phyloP scores from a whole-genome alignment of 345 rosid genomes.

The Ceriops tagal region DNA sequence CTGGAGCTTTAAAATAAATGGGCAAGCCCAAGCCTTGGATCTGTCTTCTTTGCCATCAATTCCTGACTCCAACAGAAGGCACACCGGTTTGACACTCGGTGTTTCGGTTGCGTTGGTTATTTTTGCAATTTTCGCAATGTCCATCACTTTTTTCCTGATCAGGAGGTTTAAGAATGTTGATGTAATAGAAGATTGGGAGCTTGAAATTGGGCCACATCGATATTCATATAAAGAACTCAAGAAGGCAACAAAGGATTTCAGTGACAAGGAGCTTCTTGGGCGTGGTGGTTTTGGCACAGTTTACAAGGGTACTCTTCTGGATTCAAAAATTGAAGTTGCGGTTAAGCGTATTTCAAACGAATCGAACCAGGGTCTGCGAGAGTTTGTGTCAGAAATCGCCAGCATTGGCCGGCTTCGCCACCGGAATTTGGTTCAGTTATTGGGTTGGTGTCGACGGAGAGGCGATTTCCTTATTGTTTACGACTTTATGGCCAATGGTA shows the following conservation, averaged over 20 bases:
- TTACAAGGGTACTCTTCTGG: slow-evolving; percentile 19
- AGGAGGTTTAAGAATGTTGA: slow-evolving; percentile 23
- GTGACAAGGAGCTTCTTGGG: slow-evolving; percentile 18
- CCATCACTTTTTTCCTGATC: slow-evolving; percentile 6
- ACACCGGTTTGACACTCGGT: slow-evolving; percentile 8
- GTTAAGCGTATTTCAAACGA: slow-evolving; percentile 27
- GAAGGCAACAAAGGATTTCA: slow-evolving; percentile 21
- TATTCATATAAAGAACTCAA: slow-evolving; percentile 26
- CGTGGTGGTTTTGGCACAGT: slow-evolving; percentile 25
- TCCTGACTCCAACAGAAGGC: slow-evolving; percentile 7
- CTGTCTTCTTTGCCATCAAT: slow-evolving; percentile 26
- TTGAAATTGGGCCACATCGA: slow-evolving; percentile 26
- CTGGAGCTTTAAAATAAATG: slow-evolving; percentile 27
- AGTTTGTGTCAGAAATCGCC: slow-evolving; percentile 22
- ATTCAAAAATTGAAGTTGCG: slow-evolving; percentile 19
- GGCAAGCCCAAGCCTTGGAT: slow-evolving; percentile 22
- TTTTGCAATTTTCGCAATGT: not conserved
- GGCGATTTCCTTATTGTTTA: slow-evolving; percentile 23
- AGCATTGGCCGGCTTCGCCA: slow-evolving; percentile 26
- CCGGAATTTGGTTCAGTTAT: slow-evolving; percentile 22
- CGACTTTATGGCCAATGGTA: slow-evolving; percentile 26
- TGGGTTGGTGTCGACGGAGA: slow-evolving; percentile 24
- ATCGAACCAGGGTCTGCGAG: slow-evolving; percentile 24
- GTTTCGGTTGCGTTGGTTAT: slow-evolving; percentile 7
- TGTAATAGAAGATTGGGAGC: slow-evolving; percentile 27